phyloP scores from a whole-genome alignment of 805 yeast species.

The Ogataea chonburiensis region DNA sequence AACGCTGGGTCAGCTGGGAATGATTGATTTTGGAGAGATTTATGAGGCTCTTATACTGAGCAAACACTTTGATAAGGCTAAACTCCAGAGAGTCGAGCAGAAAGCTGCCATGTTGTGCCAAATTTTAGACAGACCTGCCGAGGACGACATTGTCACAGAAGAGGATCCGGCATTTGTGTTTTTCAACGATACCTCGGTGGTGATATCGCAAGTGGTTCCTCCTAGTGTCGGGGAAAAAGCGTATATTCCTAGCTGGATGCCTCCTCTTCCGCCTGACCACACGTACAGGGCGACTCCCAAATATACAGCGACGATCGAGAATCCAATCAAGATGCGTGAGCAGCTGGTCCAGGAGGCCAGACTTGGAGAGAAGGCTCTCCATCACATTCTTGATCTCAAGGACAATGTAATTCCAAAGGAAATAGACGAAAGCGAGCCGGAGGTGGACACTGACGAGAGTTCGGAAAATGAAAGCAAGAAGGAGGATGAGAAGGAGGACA shows the following conservation, averaged over 20 bases:
- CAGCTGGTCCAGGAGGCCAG: slow-evolving; percentile 78
- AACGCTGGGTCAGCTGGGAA: slow-evolving; percentile 43
- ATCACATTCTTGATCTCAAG: slow-evolving; percentile 43
- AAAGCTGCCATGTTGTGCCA: slow-evolving; percentile 11
- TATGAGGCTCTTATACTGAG: slow-evolving; percentile 33
- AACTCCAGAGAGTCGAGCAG: slow-evolving; percentile 10
- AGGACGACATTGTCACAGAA: slow-evolving; percentile 33
- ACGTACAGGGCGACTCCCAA: slow-evolving; percentile 80
- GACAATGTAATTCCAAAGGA: slow-evolving; percentile 17
- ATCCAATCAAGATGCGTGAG: slow-evolving; percentile 68
- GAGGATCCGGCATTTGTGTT: slow-evolving; percentile 53
- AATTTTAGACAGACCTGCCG: slow-evolving; percentile 21
- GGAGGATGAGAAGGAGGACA: slow-evolving; percentile 4
- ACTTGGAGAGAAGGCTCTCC: slow-evolving; percentile 74
- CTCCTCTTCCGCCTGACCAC: slow-evolving; percentile 90
- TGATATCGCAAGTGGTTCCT: slow-evolving; percentile 54
- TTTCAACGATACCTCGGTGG: slow-evolving; percentile 48
- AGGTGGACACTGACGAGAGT: slow-evolving; percentile 15
- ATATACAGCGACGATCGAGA: slow-evolving; percentile 59
- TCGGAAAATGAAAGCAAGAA: slow-evolving; percentile 7
- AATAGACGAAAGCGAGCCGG: slow-evolving; percentile 19
- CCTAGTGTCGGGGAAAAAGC: slow-evolving; percentile 39
- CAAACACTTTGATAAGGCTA: slow-evolving; percentile 8
- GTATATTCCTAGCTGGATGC: slow-evolving; percentile 74
- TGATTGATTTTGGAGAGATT: slow-evolving; percentile 41